Percentiles rank a stretch among this genome's conserved stretches.
These are phyloP conservation scores for Ustilago trichophora DNA, from an alignment of 1,284 basidiomycete species.

Conservation along the genomic window DNA sequence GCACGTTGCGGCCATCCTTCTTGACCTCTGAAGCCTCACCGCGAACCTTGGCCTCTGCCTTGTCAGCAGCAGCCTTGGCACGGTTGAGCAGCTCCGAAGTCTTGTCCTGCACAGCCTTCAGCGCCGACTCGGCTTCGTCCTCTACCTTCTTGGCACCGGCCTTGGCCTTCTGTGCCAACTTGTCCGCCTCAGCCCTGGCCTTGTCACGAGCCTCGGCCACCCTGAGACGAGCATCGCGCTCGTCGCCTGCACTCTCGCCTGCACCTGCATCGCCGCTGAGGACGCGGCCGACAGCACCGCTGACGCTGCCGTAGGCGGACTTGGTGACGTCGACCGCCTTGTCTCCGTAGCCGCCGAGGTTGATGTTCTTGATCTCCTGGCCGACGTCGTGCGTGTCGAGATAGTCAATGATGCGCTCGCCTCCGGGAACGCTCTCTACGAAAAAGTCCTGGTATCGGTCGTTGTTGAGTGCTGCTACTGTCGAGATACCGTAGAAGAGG, in stretches of 20 bases:
- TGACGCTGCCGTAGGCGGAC: slow-evolving; percentile 62
- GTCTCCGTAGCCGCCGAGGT: slow-evolving; percentile 70
- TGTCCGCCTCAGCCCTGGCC: slow-evolving; percentile 38
- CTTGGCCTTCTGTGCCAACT: slow-evolving; percentile 50
- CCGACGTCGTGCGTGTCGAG: slow-evolving; percentile 57
- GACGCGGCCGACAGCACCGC: slow-evolving; percentile 54
- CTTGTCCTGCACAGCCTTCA: slow-evolving; percentile 47
- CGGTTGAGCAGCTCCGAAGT: slow-evolving; percentile 46
- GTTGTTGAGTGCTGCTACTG: slow-evolving; percentile 55
- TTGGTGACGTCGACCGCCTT: slow-evolving; percentile 72
- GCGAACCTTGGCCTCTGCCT: slow-evolving; percentile 55
- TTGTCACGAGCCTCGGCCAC: slow-evolving; percentile 48
- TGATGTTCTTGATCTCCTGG: slow-evolving; percentile 46
- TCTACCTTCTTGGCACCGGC: slow-evolving; percentile 63
- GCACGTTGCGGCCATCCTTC: slow-evolving; percentile 59
- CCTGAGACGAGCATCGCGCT: slow-evolving; percentile 41
- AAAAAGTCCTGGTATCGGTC: slow-evolving; percentile 76
- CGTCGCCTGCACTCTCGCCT: slow-evolving; percentile 36
- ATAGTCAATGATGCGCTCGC: slow-evolving; percentile 72
- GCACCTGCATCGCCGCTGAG: slow-evolving; percentile 50
- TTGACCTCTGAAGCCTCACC: slow-evolving; percentile 36
- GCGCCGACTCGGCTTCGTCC: slow-evolving; percentile 61
- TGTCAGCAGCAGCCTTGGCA: slow-evolving; percentile 70
- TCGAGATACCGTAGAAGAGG: slow-evolving; percentile 62
- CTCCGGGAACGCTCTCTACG: slow-evolving; percentile 78